Conservation (phyloP, 2,329 filamentous ascomycete genomes). For the Mollisiaceae sp. region DNA sequence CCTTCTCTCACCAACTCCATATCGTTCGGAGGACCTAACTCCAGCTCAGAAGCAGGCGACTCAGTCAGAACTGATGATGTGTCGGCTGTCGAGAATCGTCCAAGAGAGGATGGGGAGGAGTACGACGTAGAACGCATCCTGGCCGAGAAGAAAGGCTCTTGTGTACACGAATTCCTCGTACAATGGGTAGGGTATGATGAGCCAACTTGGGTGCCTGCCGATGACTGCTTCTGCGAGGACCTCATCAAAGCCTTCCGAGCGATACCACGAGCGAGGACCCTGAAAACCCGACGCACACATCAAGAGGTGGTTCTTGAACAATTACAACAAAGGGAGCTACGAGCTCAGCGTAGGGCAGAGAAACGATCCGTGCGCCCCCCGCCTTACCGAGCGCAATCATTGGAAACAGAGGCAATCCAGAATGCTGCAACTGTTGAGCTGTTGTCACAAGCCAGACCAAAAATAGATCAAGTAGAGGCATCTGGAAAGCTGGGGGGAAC, state of each 20-base stretch:
- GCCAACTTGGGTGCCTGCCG: constrained; percentile 18
- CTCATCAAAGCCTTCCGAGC: constrained; percentile 15
- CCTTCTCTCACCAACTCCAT: not conserved
- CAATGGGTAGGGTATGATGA: constrained; percentile 18
- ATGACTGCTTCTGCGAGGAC: constrained; percentile 18
- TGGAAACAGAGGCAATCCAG: not conserved
- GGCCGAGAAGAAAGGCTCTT: constrained; percentile 6
- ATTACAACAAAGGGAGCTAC: not conserved
- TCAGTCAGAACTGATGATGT: not conserved
- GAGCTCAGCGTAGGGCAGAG: not conserved
- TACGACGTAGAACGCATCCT: constrained; percentile 19
- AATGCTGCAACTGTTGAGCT: not conserved
- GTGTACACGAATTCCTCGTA: constrained; percentile 15
- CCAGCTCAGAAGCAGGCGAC: not conserved
- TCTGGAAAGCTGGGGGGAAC: not conserved
- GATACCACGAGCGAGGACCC: not conserved
- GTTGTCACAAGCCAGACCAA: not conserved
- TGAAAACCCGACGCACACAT: not conserved
- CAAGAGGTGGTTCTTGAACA: not conserved
- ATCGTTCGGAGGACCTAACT: not conserved
- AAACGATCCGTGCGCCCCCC: not conserved
- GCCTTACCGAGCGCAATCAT: not conserved
- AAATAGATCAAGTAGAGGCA: not conserved
- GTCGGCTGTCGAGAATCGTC: not conserved
- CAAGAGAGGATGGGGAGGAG: not conserved